Evolutionary conservation across 257 asterid species (phyloP), one percentile per base, ranked within the genome.

Genomic region (Gentiana dahurica): DNA sequence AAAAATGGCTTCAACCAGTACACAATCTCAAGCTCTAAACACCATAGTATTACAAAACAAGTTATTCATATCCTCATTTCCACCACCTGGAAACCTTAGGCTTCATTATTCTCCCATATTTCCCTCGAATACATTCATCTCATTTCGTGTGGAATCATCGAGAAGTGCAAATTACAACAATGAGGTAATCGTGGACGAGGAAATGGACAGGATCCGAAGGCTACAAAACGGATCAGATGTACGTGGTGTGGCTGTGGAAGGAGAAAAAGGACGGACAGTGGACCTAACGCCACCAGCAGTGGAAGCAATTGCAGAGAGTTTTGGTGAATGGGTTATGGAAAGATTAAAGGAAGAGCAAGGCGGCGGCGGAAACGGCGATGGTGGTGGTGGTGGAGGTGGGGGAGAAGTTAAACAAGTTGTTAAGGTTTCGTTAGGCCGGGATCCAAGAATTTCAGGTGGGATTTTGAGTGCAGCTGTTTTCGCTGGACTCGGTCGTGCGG

Each of bases 221-320:
- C 79, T 90, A 32, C 97, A 90, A 43, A 90, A 90, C 51, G 97
- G 96, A 1, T 84, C 97, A 3, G 97, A 87, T 62, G 95, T 90
- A 49, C 94, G 97, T 0, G 97, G 96, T 59, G 95, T 90, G 45
- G 97, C 97, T 7, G 8, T 82, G 70, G 80, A 72, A 11, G 95
- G 97, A 36, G 97, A 90, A 65, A 87, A 82, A 34, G 96, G 94
- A 43, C 70, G 96, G 55, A 51, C 58, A 41, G 87, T 84, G 12
- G 80, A 84, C 73, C 68, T 90, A 9, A 87, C 91, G 2, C 96
- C 97, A 1, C 78, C 95, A 5, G 97, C 95, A 0, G 81, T 84
- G 73, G 97, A 90, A 66, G 95, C 95, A 5, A 82, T 90, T 32
- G 91, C 87, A 4, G 95, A 90, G 81, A 84, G 96, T 68, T 90